Evolutionary conservation across 1,284 basidiomycete genomes (phyloP).

Genomic region (Pseudozyma thailandica): DNA sequence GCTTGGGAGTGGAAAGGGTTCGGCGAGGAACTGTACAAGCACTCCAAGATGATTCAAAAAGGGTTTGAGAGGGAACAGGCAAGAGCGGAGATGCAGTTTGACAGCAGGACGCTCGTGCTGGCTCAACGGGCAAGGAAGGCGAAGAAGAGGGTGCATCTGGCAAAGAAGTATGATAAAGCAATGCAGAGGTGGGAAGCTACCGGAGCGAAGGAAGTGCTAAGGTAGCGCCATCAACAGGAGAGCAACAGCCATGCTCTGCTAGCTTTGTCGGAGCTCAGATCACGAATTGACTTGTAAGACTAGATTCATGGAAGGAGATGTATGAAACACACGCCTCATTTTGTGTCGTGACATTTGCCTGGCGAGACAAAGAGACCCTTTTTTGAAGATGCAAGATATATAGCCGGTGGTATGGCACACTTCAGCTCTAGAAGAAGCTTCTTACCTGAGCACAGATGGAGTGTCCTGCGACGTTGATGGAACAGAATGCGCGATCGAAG

Average conservation of each 20-base stretch:
- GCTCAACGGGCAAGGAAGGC: conserved; percentile 54
- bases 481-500: not conserved
- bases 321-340: not conserved
- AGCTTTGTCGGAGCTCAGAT: no score
- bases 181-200: conserved; percentile 16
- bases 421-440: not conserved
- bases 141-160: conserved; percentile 31
- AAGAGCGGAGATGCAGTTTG: conserved; percentile 50
- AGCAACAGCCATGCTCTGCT: no score
- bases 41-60: conserved; percentile 11
- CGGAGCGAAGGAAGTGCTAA: not conserved
- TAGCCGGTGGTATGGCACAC: not conserved
- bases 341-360: not conserved
- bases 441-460: no score
- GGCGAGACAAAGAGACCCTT: conserved; percentile 9
- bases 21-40: conserved; percentile 8
- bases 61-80: conserved; percentile 48
- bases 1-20: conserved; percentile 6
- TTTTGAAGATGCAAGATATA: not conserved
- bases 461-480: not conserved
- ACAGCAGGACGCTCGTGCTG: conserved; percentile 41
- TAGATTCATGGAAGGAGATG: conserved; percentile 1
- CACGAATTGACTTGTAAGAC: not conserved
- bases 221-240: not conserved
- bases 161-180: conserved; percentile 17